Conservation (phyloP, 352 stramenopile genomes). For the Pythium pectinolyticum region DNA sequence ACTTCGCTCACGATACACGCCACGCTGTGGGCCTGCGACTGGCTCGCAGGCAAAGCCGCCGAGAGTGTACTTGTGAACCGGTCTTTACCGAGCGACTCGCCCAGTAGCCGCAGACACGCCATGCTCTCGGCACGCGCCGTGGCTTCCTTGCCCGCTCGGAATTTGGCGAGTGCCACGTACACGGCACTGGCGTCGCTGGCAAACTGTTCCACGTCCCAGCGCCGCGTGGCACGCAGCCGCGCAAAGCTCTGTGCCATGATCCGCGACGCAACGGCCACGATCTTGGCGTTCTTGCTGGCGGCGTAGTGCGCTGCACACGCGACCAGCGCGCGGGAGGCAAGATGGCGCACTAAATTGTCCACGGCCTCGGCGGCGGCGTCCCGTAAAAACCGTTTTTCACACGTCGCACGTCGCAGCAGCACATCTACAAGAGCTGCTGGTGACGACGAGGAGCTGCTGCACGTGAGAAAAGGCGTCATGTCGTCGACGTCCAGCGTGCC, state of each 20-base stretch:
- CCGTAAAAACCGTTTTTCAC: slow-evolving; percentile 74
- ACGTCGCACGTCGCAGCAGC: slow-evolving; percentile 58
- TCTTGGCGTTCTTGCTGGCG: slow-evolving; percentile 57
- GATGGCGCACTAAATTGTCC: slow-evolving; percentile 38
- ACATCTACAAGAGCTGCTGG: slow-evolving; percentile 35
- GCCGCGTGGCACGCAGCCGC: slow-evolving; percentile 20
- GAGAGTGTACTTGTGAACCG: slow-evolving; percentile 35
- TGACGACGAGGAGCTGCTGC: neutral
- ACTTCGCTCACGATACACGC: slow-evolving; percentile 48
- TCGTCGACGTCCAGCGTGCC: slow-evolving; percentile 33
- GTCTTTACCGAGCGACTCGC: slow-evolving; percentile 35
- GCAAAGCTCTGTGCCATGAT: slow-evolving; percentile 41
- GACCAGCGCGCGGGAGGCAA: slow-evolving; percentile 48
- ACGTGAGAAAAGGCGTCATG: slow-evolving; percentile 15
- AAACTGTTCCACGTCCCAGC: slow-evolving; percentile 13
- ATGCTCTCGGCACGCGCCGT: slow-evolving; percentile 42
- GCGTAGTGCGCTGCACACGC: slow-evolving; percentile 40
- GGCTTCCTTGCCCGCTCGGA: slow-evolving; percentile 51
- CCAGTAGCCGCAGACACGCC: slow-evolving; percentile 43
- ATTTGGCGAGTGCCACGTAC: slow-evolving; percentile 42
- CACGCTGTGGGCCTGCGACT: slow-evolving; percentile 22
- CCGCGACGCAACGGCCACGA: slow-evolving; percentile 49
- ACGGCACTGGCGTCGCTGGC: slow-evolving; percentile 18
- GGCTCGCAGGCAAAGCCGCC: slow-evolving; percentile 25
- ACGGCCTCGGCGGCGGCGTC: slow-evolving; percentile 49